Percentiles rank a stretch among this genome's conserved stretches.
These are phyloP conservation scores for Pseudopithomyces maydicus DNA, from an alignment of 2,329 filamentous ascomycete genomes.

Conservation along the genomic window DNA sequence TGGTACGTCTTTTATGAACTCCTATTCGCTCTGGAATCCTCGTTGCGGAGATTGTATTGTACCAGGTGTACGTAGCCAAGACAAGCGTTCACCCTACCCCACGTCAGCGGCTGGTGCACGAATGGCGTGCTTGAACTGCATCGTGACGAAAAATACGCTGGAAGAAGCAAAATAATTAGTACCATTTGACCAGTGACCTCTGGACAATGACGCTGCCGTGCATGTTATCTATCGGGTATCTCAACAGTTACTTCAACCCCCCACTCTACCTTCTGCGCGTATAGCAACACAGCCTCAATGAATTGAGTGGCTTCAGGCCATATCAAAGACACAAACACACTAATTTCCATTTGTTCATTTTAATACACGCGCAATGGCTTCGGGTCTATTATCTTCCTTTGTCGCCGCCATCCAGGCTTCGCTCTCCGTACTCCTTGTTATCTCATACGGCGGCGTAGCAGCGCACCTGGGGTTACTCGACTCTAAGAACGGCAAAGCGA, in stretches of 20 bases:
- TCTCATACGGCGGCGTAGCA: conserved; percentile 56
- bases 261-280: too few species aligned
- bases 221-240: not conserved
- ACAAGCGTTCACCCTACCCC: not conserved
- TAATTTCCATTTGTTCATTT: too few species aligned
- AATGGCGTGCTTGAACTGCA: conserved; percentile 18
- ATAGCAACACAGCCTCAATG: too few species aligned
- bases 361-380: not conserved
- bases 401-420: conserved; percentile 60
- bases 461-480: conserved; percentile 55
- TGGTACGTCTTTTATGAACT: too few species aligned
- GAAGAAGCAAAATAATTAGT: conserved; percentile 9
- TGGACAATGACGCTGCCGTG: not conserved
- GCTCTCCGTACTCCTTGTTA: conserved; percentile 59
- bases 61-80: not conserved
- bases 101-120: conserved; percentile 5
- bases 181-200: not conserved
- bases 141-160: conserved; percentile 20
- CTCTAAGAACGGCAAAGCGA: conserved; percentile 55
- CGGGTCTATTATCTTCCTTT: conserved; percentile 45
- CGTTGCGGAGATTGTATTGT: not conserved
- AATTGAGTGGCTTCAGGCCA: too few species aligned
- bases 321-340: too few species aligned
- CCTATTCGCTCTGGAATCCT: not conserved
- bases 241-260: not conserved